These are phyloP conservation scores for Eutrema japonicum DNA, from an alignment of 345 rosid species.

Conservation along the genomic window DNA sequence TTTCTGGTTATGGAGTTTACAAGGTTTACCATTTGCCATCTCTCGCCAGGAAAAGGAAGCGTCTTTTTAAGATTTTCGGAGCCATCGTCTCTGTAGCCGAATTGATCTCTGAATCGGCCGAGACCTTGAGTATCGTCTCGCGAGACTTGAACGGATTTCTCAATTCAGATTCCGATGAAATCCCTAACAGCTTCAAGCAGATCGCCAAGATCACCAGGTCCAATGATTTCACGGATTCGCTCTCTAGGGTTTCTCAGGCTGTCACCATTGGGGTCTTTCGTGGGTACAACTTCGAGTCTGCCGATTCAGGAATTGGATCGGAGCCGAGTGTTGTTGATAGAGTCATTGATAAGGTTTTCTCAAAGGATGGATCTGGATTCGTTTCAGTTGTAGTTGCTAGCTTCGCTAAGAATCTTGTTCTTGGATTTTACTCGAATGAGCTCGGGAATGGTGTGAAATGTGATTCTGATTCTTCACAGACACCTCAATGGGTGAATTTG, in stretches of 20 bases:
- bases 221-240: conserved; percentile 61
- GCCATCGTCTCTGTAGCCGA: conserved; percentile 70
- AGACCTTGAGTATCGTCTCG: conserved; percentile 59
- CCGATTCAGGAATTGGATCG: conserved; percentile 27
- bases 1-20: conserved; percentile 79
- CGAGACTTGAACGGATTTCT: conserved; percentile 73
- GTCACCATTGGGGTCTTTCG: conserved; percentile 64
- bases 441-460: conserved; percentile 16
- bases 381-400: conserved; percentile 85
- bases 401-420: conserved; percentile 86
- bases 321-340: conserved; percentile 52
- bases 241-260: conserved; percentile 65
- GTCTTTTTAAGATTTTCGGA: conserved; percentile 58
- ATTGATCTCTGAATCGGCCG: conserved; percentile 76
- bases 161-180: conserved; percentile 71
- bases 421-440: conserved; percentile 66
- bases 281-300: conserved; percentile 54
- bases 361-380: conserved; percentile 78
- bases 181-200: conserved; percentile 89
- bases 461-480: conserved; percentile 43
- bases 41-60: conserved; percentile 63
- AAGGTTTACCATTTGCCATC: conserved; percentile 72
- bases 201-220: conserved; percentile 76
- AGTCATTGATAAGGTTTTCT: conserved; percentile 74
- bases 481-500: conserved; percentile 61